Evolutionary conservation across 495 filamentous ascomycete genomes (phyloP), one percentile per base, ranked within the genome.

Genomic region (Aspergillus coremiiformis): DNA sequence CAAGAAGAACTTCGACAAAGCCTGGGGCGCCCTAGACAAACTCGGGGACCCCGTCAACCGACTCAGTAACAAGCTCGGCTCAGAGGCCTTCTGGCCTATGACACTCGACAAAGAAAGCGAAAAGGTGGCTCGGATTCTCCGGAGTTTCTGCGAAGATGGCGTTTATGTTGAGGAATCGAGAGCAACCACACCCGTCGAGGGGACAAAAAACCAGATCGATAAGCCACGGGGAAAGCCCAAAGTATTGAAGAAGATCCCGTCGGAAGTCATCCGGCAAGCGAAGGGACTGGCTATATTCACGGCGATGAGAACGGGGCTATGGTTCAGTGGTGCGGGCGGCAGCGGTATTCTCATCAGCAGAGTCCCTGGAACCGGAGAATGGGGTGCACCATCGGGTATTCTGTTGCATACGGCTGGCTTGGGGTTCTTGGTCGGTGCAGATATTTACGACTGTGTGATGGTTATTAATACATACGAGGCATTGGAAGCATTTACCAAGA

Each of bases 361-460:
- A 32, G 80, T 79, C 60, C 58, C 58, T 19, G 78, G 79, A 15
- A 82, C 87, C 57, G 87, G 87, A 5, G 77, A 78, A 44, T 91
- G 87, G 87, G 85, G 82, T 23, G 82, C 84, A 14, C 87, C 87
- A 7, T 86, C 83, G 21, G 86, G 83, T 37, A 85, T 91, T 49
- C 65, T 89, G 55, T 75, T 90, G 39, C 87, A 91, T 59, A 89
- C 86, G 4, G 78, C 84, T 7, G 84, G 81, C 3, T 62, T 89
- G 12, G 84, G 84, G 41, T 91, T 91, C 56, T 72, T 87, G 35
- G 80, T 88, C 7, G 87, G 85, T 0, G 84, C 89, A 20, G 87
- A 91, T 55, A 84, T 89, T 49, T 91, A 90, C 73, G 87, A 91
- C 60, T 89, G 86, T 62, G 79, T 90, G 8, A 71, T 91, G 5